Conservation (phyloP, 2,329 filamentous ascomycete genomes). For the Chrysoporthe austroafricana region DNA sequence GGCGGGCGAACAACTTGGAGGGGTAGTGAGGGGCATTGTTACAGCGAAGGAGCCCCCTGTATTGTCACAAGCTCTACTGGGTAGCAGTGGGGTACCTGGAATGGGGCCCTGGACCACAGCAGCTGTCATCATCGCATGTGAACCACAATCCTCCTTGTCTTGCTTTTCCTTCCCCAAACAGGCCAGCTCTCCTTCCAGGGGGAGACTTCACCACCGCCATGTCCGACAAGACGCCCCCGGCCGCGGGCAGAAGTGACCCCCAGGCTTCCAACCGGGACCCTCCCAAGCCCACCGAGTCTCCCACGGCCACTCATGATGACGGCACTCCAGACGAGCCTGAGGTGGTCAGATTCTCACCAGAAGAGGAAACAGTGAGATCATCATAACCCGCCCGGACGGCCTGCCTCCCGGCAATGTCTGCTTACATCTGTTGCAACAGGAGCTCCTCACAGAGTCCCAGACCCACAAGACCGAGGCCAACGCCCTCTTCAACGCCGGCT, state of each 20-base stretch:
- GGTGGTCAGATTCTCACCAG: constrained; percentile 50
- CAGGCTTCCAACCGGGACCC: constrained; percentile 43
- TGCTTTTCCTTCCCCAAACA: neutral
- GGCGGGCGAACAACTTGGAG: neutral
- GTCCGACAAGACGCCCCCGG: constrained; percentile 38
- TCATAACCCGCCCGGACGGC: neutral
- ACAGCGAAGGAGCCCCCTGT: neutral
- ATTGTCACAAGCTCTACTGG: neutral
- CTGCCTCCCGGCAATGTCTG: constrained; percentile 3
- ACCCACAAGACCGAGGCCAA: constrained; percentile 78
- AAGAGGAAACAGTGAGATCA: constrained; percentile 58
- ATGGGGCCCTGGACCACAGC: neutral
- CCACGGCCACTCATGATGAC: constrained; percentile 10
- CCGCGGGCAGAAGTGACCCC: neutral
- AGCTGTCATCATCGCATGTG: constrained; percentile 6
- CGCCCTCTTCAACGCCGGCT: constrained; percentile 71
- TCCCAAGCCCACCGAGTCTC: constrained; percentile 33
- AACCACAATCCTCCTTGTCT: neutral
- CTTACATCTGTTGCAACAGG: constrained; percentile 44
- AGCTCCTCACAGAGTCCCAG: constrained; percentile 72
- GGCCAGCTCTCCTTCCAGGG: constrained; percentile 4
- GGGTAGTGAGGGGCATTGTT: neutral
- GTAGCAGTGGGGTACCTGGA: neutral
- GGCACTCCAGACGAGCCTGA: constrained; percentile 31
- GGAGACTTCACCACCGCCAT: constrained; percentile 8